phyloP scores from a whole-genome alignment of 345 rosid genomes.

The Eucalyptus tenuipes region DNA sequence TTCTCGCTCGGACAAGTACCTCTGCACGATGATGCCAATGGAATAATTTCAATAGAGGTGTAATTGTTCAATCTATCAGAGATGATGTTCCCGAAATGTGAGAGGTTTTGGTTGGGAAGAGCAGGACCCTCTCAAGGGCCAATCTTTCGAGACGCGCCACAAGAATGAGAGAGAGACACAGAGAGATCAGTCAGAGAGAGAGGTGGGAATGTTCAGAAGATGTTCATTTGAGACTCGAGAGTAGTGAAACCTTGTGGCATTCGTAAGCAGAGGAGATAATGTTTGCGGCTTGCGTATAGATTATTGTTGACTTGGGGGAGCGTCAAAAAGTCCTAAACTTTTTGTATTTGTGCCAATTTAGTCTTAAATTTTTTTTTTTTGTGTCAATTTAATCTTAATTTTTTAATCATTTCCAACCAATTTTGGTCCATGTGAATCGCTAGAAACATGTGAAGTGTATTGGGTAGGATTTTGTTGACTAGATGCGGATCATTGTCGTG shows the following conservation, averaged over 20 bases:
- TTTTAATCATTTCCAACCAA: no score
- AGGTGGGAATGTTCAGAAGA: not conserved
- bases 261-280: no score
- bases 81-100: not conserved
- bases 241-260: not conserved
- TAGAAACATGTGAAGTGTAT: no score
- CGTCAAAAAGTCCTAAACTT: rapidly evolving
- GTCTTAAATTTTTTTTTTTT: no score
- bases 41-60: not conserved
- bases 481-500: no score
- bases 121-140: not conserved
- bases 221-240: not conserved
- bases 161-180: not conserved
- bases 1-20: not conserved
- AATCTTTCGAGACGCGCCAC: not conserved
- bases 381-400: no score
- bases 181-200: no score
- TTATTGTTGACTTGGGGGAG: no score
- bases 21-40: not conserved
- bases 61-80: not conserved
- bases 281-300: no score
- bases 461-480: no score
- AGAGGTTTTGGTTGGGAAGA: not conserved
- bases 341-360: no score
- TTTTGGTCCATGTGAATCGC: no score